Percentiles rank a stretch among this genome's conserved stretches.
phyloP scores from a whole-genome alignment of 2,329 filamentous ascomycete genomes.

The Aspergillus caelatus region DNA sequence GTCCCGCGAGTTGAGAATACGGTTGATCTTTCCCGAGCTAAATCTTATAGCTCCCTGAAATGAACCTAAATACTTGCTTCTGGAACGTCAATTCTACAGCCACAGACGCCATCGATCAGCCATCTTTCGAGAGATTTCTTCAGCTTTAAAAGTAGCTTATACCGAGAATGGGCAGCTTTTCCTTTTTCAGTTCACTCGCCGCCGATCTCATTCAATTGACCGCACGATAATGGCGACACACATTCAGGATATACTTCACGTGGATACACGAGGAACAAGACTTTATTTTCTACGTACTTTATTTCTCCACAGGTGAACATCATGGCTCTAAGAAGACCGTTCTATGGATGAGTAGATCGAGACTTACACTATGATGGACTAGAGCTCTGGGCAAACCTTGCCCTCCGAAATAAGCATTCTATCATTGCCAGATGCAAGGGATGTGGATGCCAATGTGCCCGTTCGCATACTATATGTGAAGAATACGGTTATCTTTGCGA shows the following conservation, averaged over 20 bases:
- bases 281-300: not conserved
- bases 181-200: not conserved
- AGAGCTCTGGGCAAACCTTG: not conserved
- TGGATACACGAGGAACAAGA: not conserved
- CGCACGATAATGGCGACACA: not conserved
- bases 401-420: not conserved
- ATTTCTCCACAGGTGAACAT: not conserved
- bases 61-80: not conserved
- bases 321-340: not conserved
- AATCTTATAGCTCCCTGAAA: not conserved
- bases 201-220: not conserved
- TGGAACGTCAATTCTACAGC: not conserved
- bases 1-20: not conserved
- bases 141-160: not conserved
- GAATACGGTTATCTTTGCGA: not conserved
- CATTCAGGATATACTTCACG: not conserved
- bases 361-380: not conserved
- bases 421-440: no score
- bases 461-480: not conserved
- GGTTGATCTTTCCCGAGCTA: not conserved
- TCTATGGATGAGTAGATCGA: not conserved
- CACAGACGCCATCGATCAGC: not conserved
- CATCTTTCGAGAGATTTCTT: not conserved
- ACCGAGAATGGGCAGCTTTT: not conserved
- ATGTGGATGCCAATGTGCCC: not conserved